Conservation (phyloP, 345 rosid genomes). For the Anastatica hierochuntica region DNA sequence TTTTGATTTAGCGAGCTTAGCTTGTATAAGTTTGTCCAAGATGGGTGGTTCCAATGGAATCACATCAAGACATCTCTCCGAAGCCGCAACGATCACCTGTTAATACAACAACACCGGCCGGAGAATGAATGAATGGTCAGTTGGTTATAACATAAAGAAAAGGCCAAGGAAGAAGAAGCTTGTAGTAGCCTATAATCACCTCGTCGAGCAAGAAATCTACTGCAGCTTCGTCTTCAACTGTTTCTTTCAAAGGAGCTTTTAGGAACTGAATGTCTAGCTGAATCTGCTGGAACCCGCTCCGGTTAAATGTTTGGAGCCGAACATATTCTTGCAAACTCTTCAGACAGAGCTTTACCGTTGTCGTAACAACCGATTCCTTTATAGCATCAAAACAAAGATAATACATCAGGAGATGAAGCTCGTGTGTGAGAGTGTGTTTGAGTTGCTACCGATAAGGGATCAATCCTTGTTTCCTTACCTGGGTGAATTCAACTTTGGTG, state of each 20-base stretch:
- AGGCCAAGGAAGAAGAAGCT: constrained; percentile 4
- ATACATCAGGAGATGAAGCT: not conserved
- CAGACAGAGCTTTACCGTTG: constrained; percentile 67
- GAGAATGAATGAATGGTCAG: not conserved
- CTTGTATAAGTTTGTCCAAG: constrained; percentile 87
- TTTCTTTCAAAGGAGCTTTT: constrained; percentile 58
- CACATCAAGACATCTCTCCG: constrained; percentile 92
- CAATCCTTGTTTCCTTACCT: constrained; percentile 34
- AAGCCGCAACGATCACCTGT: constrained; percentile 91
- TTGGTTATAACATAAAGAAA: not conserved
- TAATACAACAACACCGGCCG: constrained; percentile 2
- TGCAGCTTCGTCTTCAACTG: constrained; percentile 78
- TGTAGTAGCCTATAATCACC: constrained; percentile 39
- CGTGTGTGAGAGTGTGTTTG: not conserved
- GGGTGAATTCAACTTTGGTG: constrained; percentile 88
- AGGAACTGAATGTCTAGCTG: constrained; percentile 92
- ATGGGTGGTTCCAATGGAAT: constrained; percentile 86
- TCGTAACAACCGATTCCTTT: constrained; percentile 82
- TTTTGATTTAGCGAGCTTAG: constrained; percentile 55
- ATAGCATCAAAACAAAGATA: not conserved
- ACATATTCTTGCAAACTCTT: constrained; percentile 95
- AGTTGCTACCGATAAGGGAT: not conserved
- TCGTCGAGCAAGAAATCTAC: constrained; percentile 91
- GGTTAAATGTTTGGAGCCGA: constrained; percentile 79
- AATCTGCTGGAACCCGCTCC: constrained; percentile 98